phyloP scores from a whole-genome alignment of 495 filamentous ascomycete species.

The Hypoxylon cercidicola region DNA sequence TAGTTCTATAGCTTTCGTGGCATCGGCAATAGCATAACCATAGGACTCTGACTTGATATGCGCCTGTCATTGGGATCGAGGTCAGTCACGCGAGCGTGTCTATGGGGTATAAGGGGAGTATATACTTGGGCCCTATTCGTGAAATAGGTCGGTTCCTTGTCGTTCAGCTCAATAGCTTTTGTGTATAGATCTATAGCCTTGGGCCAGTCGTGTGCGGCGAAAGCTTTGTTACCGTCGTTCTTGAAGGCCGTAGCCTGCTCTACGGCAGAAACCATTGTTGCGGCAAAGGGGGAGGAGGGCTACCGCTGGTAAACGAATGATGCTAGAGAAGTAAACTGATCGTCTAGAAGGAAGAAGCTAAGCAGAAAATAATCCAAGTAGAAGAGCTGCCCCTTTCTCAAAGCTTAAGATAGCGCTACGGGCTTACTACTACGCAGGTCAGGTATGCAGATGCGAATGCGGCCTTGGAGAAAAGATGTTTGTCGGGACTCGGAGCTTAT shows the following conservation, averaged over 20 bases:
- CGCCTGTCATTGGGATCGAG: conserved; percentile 62
- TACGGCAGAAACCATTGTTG: conserved; percentile 41
- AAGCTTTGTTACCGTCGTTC: conserved; percentile 93
- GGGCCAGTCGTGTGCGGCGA: conserved; percentile 87
- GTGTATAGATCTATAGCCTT: conserved; percentile 86
- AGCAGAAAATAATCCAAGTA: neutral
- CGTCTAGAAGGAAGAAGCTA: neutral
- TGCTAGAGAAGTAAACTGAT: neutral
- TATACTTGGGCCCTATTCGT: conserved; percentile 91
- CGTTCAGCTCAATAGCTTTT: conserved; percentile 87
- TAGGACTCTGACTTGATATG: conserved; percentile 96
- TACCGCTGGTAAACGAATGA: neutral
- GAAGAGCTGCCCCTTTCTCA: neutral
- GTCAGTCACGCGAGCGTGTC: conserved; percentile 60
- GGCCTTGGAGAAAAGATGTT: conserved; percentile 16
- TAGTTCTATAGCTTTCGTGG: conserved; percentile 91
- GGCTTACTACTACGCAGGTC: conserved; percentile 4
- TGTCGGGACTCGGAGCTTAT: conserved; percentile 41
- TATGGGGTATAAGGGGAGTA: conserved; percentile 14
- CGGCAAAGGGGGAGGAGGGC: conserved; percentile 8
- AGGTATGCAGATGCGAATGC: neutral
- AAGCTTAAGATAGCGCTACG: conserved; percentile 5
- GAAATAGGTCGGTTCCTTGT: conserved; percentile 87
- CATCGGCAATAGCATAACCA: conserved; percentile 91
- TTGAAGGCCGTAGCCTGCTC: conserved; percentile 85